Percentiles rank a stretch among this genome's conserved stretches.
Evolutionary conservation across 2,329 filamentous ascomycete species (phyloP).

Genomic region (Tolypocladium inflatum): DNA sequence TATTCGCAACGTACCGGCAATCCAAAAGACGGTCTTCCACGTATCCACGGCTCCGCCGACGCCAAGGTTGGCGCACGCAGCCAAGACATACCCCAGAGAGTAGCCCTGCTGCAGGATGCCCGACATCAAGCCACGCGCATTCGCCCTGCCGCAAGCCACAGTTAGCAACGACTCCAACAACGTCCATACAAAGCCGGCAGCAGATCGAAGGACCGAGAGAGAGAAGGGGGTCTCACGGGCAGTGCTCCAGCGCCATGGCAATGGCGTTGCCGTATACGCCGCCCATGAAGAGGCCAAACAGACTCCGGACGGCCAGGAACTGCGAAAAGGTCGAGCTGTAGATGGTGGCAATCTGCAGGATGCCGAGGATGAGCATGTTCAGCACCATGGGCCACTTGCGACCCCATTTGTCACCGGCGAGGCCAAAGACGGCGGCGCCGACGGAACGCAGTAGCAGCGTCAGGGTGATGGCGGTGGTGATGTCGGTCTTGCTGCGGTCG

Average conservation of each 20-base stretch:
- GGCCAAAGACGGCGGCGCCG: constrained; percentile 66
- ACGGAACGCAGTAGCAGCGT: constrained; percentile 66
- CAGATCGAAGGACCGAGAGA: background rate
- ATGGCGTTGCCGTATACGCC: constrained; percentile 73
- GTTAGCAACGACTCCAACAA: constrained; percentile 6
- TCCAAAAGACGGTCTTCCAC: constrained; percentile 73
- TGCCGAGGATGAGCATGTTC: constrained; percentile 65
- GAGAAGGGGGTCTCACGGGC: constrained; percentile 36
- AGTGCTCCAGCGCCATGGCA: constrained; percentile 68
- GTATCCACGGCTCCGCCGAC: constrained; percentile 53
- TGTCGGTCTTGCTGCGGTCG: constrained; percentile 47
- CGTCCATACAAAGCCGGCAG: background rate
- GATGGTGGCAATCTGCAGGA: constrained; percentile 66
- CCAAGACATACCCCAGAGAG: constrained; percentile 70
- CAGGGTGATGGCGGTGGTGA: constrained; percentile 66
- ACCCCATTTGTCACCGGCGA: constrained; percentile 70
- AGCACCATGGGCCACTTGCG: constrained; percentile 77
- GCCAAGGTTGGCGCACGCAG: constrained; percentile 65
- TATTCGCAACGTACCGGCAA: constrained; percentile 32
- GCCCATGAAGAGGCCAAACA: constrained; percentile 75
- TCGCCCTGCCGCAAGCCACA: constrained; percentile 28
- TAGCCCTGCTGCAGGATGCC: constrained; percentile 79
- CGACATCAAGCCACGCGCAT: constrained; percentile 70
- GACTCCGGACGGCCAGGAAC: constrained; percentile 63
- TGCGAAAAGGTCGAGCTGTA: constrained; percentile 63